Percentiles rank a stretch among this genome's conserved stretches.
Conservation (phyloP, 2,329 filamentous ascomycete genomes). For the Ascochyta koolunga region DNA sequence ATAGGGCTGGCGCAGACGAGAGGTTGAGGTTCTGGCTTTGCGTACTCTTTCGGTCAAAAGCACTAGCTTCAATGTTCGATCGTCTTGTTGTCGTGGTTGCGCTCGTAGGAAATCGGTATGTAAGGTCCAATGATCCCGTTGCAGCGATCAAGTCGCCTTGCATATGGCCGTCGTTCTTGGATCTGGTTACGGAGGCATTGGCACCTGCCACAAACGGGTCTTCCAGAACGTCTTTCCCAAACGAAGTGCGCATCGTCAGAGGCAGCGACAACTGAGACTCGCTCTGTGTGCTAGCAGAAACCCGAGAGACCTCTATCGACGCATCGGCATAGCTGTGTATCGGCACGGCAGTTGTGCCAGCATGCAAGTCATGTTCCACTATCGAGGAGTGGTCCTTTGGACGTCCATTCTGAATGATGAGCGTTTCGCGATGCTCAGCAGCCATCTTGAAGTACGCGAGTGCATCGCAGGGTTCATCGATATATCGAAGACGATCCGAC, state of each 20-base stretch:
- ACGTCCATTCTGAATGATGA: slow-evolving; percentile 18
- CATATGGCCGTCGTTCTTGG: not conserved
- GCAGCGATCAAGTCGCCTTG: not conserved
- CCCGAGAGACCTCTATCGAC: not conserved
- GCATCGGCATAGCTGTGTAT: not conserved
- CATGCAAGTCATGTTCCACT: not conserved
- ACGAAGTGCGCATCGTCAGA: not conserved
- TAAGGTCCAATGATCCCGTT: slow-evolving; percentile 32
- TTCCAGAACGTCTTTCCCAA: slow-evolving; percentile 17
- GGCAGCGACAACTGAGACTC: not conserved
- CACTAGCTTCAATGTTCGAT: not conserved
- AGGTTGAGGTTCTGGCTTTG: not conserved
- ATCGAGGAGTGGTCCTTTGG: not conserved
- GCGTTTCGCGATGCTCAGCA: slow-evolving; percentile 46
- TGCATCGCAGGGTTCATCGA: slow-evolving; percentile 45
- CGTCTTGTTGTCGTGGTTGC: not conserved
- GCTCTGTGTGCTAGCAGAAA: not conserved
- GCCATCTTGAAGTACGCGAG: slow-evolving; percentile 52
- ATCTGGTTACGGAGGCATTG: not conserved
- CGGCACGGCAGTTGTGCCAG: too few species aligned
- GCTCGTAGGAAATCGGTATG: slow-evolving; percentile 34
- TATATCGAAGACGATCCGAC: slow-evolving; percentile 47
- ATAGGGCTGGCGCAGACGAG: slow-evolving; percentile 10
- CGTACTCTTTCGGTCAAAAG: not conserved
- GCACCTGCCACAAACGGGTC: slow-evolving; percentile 35